These are phyloP conservation scores for Penicillium sp. DNA, from an alignment of 2,329 filamentous ascomycete genomes.

Conservation along the genomic window DNA sequence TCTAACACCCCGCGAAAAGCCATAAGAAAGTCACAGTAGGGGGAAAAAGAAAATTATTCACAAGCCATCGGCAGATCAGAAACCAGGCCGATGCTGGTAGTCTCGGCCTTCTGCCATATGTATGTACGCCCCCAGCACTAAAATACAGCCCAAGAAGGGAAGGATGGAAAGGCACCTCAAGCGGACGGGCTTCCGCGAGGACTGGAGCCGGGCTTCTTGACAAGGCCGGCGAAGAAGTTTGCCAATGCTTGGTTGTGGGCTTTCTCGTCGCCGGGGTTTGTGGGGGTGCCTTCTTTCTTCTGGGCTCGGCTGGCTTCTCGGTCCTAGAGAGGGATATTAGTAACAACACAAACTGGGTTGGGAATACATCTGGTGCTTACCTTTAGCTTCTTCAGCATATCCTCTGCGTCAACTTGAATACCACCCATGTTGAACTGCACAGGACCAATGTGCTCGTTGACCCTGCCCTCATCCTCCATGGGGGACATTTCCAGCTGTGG, in stretches of 20 bases:
- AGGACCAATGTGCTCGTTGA: conserved; percentile 84
- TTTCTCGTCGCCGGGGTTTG: conserved; percentile 52
- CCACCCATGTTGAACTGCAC: conserved; percentile 99
- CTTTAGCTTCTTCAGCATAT: conserved; percentile 87
- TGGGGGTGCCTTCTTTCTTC: conserved; percentile 40
- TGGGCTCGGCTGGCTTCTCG: conserved; percentile 50
- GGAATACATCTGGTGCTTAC: conserved; percentile 53
- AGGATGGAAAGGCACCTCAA: conserved; percentile 24
- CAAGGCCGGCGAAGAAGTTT: conserved; percentile 65
- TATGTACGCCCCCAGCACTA: conserved; percentile 35
- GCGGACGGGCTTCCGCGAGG: conserved; percentile 47
- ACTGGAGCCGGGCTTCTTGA: conserved; percentile 56
- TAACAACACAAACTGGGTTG: not conserved
- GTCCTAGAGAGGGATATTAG: conserved; percentile 42
- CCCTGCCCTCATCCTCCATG: conserved; percentile 50
- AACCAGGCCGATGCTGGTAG: conserved; percentile 4
- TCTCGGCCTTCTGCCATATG: conserved; percentile 27
- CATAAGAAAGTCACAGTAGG: conserved; percentile 27
- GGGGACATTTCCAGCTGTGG: conserved; percentile 46
- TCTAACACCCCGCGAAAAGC: conserved; percentile 35
- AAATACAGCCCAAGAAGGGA: conserved; percentile 31
- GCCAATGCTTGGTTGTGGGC: conserved; percentile 65
- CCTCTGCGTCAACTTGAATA: conserved; percentile 93
- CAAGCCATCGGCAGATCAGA: conserved; percentile 18
- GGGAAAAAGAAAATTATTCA: conserved; percentile 19